Percentiles rank a stretch among this genome's conserved stretches.
phyloP scores from a whole-genome alignment of 257 asterid genomes.

The Craterostigma plantagineum region DNA sequence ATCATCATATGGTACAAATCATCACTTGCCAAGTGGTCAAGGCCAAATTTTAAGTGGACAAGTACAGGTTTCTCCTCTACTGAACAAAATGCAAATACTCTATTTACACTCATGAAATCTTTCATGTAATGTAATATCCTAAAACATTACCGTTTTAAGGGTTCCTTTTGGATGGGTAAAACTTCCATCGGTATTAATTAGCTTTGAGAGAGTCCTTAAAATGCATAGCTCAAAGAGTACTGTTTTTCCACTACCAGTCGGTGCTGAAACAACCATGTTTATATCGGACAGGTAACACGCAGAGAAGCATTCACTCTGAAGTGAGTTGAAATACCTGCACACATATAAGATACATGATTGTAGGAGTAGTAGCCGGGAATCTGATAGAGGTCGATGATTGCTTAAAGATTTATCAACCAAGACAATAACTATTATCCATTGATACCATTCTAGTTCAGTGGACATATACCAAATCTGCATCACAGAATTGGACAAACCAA shows the following conservation, averaged over 20 bases:
- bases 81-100: no score
- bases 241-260: constrained; percentile 98
- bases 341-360: constrained; percentile 5
- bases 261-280: constrained; percentile 96
- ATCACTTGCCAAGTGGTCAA: no score
- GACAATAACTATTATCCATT: no score
- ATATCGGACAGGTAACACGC: constrained; percentile 66
- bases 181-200: constrained; percentile 38
- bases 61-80: no score
- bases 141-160: constrained; percentile 59
- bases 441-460: no score
- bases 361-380: no score
- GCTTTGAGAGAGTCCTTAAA: constrained; percentile 81
- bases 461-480: no score
- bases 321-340: constrained; percentile 75
- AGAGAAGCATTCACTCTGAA: constrained; percentile 92
- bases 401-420: background rate
- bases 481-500: no score
- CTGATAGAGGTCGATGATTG: background rate
- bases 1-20: no score
- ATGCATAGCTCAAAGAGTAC: constrained; percentile 91
- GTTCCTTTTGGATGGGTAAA: constrained; percentile 62
- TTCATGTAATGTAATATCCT: no score
- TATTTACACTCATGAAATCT: no score
- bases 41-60: no score